Percentiles rank a stretch among this genome's conserved stretches.
These are phyloP conservation scores for Acorus gramineus DNA, from an alignment of 106 monocot genomes.

Conservation along the genomic window DNA sequence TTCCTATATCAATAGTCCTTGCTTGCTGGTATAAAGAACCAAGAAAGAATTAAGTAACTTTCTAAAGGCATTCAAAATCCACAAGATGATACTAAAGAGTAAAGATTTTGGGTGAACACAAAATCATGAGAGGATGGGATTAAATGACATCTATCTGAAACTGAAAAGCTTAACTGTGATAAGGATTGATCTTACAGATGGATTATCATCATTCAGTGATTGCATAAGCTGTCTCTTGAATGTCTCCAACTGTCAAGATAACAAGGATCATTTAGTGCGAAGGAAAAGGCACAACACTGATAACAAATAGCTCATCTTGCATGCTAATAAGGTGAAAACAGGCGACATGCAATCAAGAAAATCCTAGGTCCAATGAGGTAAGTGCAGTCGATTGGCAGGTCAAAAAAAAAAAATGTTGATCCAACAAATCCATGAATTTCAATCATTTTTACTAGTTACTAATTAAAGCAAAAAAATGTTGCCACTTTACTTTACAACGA, in stretches of 20 bases:
- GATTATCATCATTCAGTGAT: slow-evolving; percentile 79
- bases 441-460: no score
- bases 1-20: slow-evolving; percentile 32
- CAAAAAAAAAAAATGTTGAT: neutral
- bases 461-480: no score
- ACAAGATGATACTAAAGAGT: neutral
- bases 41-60: neutral
- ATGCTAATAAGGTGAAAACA: no score
- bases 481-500: no score
- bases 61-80: neutral
- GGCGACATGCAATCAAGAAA: no score
- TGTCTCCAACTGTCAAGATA: slow-evolving; percentile 47
- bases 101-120: neutral
- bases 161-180: slow-evolving; percentile 13
- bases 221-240: slow-evolving; percentile 90
- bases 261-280: neutral
- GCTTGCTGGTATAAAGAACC: slow-evolving; percentile 23
- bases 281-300: no score
- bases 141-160: neutral
- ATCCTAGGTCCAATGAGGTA: no score
- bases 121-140: neutral
- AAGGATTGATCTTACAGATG: slow-evolving; percentile 35
- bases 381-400: neutral
- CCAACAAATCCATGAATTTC: no score
- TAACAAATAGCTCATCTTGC: no score